Base-by-base conservation (phyloP, 116 monocot species). In the Posidonia oceanica region DNA sequence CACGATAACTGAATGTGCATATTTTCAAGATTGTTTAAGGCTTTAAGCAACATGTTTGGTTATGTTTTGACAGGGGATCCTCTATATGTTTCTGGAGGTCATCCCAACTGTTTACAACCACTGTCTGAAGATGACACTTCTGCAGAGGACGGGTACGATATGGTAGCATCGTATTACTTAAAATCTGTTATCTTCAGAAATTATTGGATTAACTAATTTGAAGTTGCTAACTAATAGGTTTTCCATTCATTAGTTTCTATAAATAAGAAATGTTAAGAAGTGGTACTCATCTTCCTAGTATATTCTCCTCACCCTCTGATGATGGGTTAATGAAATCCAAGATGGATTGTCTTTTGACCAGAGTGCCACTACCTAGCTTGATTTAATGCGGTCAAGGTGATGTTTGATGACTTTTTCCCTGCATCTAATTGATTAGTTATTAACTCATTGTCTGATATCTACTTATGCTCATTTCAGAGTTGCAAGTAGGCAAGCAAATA, bases 91-190 rank as follows among this genome's bases (percentile, higher is more conserved):
- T 57, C 62, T 39, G 90, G 87, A 61, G 94, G 94, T 52, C 59
- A 66, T 59, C 85, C 90, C 36, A 80, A 75, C 21, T 75, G 74
- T 16, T 37, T 72, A 73, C 68, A 70, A 56, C 38, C 77, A 71
- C 60, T 80, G 52, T 75, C 36, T 61, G 52, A 51, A 53, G 66
- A 80, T 76, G 74, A 41, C 0, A 71, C 56, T 75, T 82, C 78
- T 80, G 85, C 81, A 69, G 81, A 85, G 61, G 89, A 88, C 72
- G 93, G 93, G 93, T 93, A 86, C 7, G 72, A 17, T 23, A 15
- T 58, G 12, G 58, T 58, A 5, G 16, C 16, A 10, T 58, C 16
- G 5, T 18, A 15, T 17, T 48, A 48, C 48, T 48, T 48, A 1
- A 29, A 6, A 48, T 48, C 0, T 48, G 48, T 48, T 48, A 7